Evolutionary conservation across 768 basidiomycete species (phyloP).

Genomic region (Boletellus sp.): DNA sequence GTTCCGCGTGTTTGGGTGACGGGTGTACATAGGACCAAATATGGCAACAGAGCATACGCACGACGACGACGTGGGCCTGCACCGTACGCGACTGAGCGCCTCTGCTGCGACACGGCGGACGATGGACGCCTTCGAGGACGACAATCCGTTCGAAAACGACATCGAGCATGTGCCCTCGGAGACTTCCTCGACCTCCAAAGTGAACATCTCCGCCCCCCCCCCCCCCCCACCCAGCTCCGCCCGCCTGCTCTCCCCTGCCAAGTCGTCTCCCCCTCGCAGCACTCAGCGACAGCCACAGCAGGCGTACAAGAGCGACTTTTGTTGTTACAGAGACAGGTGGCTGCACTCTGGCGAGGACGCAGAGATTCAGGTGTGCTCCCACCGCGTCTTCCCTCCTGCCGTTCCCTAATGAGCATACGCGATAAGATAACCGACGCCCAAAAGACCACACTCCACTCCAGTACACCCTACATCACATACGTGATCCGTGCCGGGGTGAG

Average conservation of each 20-base stretch:
- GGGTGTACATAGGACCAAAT: conserved; percentile 22
- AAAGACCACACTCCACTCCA: conserved; percentile 89
- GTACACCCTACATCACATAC: conserved; percentile 91
- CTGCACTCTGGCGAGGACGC: conserved; percentile 79
- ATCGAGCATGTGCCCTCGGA: conserved; percentile 33
- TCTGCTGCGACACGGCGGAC: background rate
- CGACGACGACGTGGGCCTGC: background rate
- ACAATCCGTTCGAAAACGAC: conserved; percentile 61
- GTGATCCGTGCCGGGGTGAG: conserved; percentile 84
- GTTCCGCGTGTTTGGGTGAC: conserved; percentile 60
- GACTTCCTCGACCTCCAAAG: conserved; percentile 35
- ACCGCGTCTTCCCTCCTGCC: background rate
- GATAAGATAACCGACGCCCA: conserved; percentile 89
- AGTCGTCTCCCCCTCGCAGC: conserved; percentile 51
- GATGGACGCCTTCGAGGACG: conserved; percentile 52
- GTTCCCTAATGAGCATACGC: conserved; percentile 8
- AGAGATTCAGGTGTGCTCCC: conserved; percentile 64
- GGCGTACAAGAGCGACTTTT: conserved; percentile 72
- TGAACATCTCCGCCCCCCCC: conserved; percentile 47
- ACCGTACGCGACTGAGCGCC: background rate
- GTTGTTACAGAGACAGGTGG: conserved; percentile 70
- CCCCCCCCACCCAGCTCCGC: conserved; percentile 49
- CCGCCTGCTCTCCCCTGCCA: conserved; percentile 47
- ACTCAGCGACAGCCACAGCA: conserved; percentile 50
- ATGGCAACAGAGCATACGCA: conserved; percentile 18